phyloP scores from a whole-genome alignment of 1,284 basidiomycete species.

The Vanrija sp. region DNA sequence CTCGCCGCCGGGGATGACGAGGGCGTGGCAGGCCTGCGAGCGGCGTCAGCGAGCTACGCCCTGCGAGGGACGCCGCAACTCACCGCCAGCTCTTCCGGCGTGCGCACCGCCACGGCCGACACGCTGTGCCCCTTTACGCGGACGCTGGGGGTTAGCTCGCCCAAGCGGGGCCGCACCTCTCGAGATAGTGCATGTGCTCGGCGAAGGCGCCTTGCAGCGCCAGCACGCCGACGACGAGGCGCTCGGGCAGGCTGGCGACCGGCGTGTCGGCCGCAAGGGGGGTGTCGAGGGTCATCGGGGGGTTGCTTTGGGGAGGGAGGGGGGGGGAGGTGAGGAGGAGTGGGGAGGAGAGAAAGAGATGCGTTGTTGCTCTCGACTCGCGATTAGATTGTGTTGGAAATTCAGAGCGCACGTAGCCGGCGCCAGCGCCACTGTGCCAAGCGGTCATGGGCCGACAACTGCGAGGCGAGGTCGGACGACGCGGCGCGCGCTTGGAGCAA shows the following conservation, averaged over 20 bases:
- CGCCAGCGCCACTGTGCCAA: too few species aligned
- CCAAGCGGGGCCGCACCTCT: slow-evolving; percentile 22
- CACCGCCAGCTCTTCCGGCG: slow-evolving; percentile 63
- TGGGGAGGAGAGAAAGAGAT: background rate
- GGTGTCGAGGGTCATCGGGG: background rate
- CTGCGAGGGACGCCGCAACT: slow-evolving; percentile 8
- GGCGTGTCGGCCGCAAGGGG: slow-evolving; percentile 1
- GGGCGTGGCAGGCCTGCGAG: slow-evolving; percentile 64
- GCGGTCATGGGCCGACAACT: too few species aligned
- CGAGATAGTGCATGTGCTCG: slow-evolving; percentile 62
- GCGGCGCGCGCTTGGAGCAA: too few species aligned
- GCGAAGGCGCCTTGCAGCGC: slow-evolving; percentile 92
- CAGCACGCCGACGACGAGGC: slow-evolving; percentile 15
- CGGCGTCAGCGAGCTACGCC: background rate
- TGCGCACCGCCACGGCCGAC: slow-evolving; percentile 61
- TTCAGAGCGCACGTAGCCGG: too few species aligned
- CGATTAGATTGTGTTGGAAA: too few species aligned
- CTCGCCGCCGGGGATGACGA: slow-evolving; percentile 90
- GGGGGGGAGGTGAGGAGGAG: too few species aligned
- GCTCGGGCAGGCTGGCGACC: background rate
- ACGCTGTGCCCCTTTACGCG: slow-evolving; percentile 24
- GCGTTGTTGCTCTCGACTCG: too few species aligned
- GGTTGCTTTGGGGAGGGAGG: too few species aligned
- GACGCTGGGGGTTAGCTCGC: slow-evolving; percentile 18
- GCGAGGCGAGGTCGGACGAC: too few species aligned